Percentiles rank a stretch among this genome's conserved stretches.
These are phyloP conservation scores for Vitrella brassicaformis DNA, from an alignment of 73 alveolate genomes.

Conservation along the genomic window DNA sequence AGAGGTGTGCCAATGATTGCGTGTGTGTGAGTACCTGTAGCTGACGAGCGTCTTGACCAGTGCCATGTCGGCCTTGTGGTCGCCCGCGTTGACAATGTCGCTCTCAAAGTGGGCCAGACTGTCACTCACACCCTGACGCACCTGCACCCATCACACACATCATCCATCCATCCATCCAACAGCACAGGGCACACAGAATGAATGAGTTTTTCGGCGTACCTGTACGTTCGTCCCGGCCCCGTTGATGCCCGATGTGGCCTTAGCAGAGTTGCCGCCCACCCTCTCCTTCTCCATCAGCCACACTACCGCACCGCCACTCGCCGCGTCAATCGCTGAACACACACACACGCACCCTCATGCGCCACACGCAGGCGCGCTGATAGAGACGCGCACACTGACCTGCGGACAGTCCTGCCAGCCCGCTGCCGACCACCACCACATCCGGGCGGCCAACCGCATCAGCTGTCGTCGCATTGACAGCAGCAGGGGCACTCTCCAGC, in stretches of 20 bases:
- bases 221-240: constrained; percentile 8
- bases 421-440: too few relatives aligned
- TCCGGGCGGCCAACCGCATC: too few relatives aligned
- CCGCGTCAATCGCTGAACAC: too few relatives aligned
- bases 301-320: background rate
- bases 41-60: too few relatives aligned
- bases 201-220: background rate
- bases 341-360: too few relatives aligned
- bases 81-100: background rate
- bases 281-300: background rate
- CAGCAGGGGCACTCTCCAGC: too few relatives aligned
- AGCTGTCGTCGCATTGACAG: too few relatives aligned
- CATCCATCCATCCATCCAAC: background rate
- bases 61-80: background rate
- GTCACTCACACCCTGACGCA: background rate
- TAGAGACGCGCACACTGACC: too few relatives aligned
- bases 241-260: constrained; percentile 39
- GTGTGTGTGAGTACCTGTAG: too few relatives aligned
- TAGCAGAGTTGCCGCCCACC: constrained; percentile 34
- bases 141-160: background rate
- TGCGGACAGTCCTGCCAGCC: too few relatives aligned
- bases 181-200: background rate
- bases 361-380: too few relatives aligned
- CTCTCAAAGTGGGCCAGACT: background rate
- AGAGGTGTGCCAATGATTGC: too few relatives aligned